A percentile compares a stretch with the other conserved stretches of the same genome.
These are phyloP conservation scores for Wickerhamiella musiphila DNA, from an alignment of 805 yeast genomes.

Conservation along the genomic window DNA sequence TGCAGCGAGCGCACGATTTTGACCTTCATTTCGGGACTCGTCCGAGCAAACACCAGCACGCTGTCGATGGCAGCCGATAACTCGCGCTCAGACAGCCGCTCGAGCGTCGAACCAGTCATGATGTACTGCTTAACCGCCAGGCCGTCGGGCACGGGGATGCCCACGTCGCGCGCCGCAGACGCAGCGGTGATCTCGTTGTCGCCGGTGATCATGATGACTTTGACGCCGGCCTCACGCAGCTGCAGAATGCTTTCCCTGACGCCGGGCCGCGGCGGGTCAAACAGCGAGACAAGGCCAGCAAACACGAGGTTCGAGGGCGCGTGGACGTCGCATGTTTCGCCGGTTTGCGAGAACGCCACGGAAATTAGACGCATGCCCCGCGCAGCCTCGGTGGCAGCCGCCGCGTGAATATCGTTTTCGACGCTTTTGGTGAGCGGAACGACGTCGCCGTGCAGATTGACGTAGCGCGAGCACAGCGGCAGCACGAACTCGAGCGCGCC, in stretches of 20 bases:
- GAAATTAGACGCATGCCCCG: slow-evolving; percentile 80
- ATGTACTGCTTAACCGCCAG: slow-evolving; percentile 44
- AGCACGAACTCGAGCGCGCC: slow-evolving; percentile 80
- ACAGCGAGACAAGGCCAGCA: slow-evolving; percentile 85
- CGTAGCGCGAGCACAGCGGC: slow-evolving; percentile 39
- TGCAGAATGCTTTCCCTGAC: slow-evolving; percentile 60
- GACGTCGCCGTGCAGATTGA: slow-evolving; percentile 39
- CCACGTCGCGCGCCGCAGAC: slow-evolving; percentile 39
- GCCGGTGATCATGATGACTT: slow-evolving; percentile 94
- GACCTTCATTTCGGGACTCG: slow-evolving; percentile 35
- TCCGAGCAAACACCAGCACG: slow-evolving; percentile 39
- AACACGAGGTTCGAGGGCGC: slow-evolving; percentile 58
- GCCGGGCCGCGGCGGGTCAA: slow-evolving; percentile 91
- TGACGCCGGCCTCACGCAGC: slow-evolving; percentile 83
- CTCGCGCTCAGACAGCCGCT: slow-evolving; percentile 51
- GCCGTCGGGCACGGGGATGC: slow-evolving; percentile 39
- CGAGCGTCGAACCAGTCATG: slow-evolving; percentile 72
- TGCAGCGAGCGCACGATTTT: slow-evolving; percentile 32
- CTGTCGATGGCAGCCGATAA: slow-evolving; percentile 59
- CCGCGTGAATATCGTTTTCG: slow-evolving; percentile 30
- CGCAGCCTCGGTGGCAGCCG: slow-evolving; percentile 49
- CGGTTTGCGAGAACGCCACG: slow-evolving; percentile 51
- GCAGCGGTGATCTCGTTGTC: slow-evolving; percentile 36
- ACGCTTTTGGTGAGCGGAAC: slow-evolving; percentile 40
- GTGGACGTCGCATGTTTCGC: slow-evolving; percentile 73